Evolutionary conservation across 257 asterid species (phyloP), one percentile per base, ranked within the genome.

Genomic region (Solanum phureja): DNA sequence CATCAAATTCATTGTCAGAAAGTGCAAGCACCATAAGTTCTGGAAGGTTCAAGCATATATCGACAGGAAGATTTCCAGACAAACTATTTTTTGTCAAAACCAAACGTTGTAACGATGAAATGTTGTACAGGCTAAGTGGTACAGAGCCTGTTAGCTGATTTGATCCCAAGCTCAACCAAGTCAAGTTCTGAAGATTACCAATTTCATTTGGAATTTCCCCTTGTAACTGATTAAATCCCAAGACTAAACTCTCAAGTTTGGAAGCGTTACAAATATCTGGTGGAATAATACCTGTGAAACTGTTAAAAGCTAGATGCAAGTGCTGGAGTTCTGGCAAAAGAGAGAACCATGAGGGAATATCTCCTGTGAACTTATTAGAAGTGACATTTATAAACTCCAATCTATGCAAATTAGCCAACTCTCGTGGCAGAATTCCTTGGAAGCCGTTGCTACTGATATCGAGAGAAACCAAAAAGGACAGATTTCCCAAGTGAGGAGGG

Each of bases 201-300:
- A 79, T 89, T 27, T 58, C 87, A 29, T 82, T 49, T 13, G 87
- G 83, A 62, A 88, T 76, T 9, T 64, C 84, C 33, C 90, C 88
- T 76, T 60, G 73, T 23, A 88, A 40, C 3, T 31, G 74, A 66
- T 88, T 86, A 64, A 64, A 71, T n/a, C 89, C 46, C 42, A 89
- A 14, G 10, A 71, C 86, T 40, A 89, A 29, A 19, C 33, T 72
- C 82, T 89, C 82, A 3, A 89, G 44, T 56, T 60, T 89, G 11
- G 89, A 87, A 56, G 73, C 35, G 5, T 88, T 88, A 7, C 18
- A 84, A 24, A 89, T 29, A 42, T 73, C 62, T 6, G 38, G 86
- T 14, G 93, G 90, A 64, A 91, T 75, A n/a, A 60, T 21, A 38
- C 91, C 89, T 4, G 88, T 76, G 29, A 91, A 84, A 4, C 83